These are phyloP conservation scores for Suillus hirtellus DNA, from an alignment of 768 basidiomycete species.

Conservation along the genomic window DNA sequence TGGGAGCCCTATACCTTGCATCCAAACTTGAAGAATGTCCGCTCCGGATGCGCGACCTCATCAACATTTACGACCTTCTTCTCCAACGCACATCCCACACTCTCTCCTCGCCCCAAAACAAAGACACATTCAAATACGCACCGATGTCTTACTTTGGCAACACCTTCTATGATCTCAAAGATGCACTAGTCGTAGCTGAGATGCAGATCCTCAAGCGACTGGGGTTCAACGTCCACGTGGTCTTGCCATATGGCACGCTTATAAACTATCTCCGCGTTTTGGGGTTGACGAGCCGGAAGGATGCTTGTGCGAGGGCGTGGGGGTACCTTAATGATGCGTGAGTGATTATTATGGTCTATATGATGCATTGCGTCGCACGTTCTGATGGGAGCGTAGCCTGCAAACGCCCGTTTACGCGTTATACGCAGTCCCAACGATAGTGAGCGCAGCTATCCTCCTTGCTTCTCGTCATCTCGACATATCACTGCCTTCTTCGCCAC, in stretches of 20 bases:
- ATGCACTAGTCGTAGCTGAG: conserved; percentile 89
- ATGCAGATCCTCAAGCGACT: conserved; percentile 97
- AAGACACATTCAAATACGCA: conserved; percentile 59
- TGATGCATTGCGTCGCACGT: not conserved
- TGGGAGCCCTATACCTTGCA: conserved; percentile 85
- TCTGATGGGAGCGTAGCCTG: conserved; percentile 49
- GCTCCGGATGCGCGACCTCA: conserved; percentile 87
- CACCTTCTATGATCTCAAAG: conserved; percentile 93
- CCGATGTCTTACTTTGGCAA: conserved; percentile 90
- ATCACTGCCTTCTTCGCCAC: conserved; percentile 67
- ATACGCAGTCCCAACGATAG: conserved; percentile 87
- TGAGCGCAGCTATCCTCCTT: conserved; percentile 86
- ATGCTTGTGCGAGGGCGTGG: conserved; percentile 82
- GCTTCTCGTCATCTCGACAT: conserved; percentile 71
- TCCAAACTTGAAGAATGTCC: conserved; percentile 94
- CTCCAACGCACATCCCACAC: conserved; percentile 70
- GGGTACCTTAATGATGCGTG: conserved; percentile 96
- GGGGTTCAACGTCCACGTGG: conserved; percentile 93
- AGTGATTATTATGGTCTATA: conserved; percentile 33
- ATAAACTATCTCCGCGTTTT: conserved; percentile 93
- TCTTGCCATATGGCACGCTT: conserved; percentile 90
- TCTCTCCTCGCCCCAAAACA: conserved; percentile 29
- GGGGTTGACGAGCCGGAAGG: conserved; percentile 72
- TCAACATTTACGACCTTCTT: conserved; percentile 91
- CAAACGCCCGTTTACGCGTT: conserved; percentile 92